Percentiles rank a stretch among this genome's conserved stretches.
Evolutionary conservation across 768 basidiomycete species (phyloP).

Genomic region (Leccinum imitatum): DNA sequence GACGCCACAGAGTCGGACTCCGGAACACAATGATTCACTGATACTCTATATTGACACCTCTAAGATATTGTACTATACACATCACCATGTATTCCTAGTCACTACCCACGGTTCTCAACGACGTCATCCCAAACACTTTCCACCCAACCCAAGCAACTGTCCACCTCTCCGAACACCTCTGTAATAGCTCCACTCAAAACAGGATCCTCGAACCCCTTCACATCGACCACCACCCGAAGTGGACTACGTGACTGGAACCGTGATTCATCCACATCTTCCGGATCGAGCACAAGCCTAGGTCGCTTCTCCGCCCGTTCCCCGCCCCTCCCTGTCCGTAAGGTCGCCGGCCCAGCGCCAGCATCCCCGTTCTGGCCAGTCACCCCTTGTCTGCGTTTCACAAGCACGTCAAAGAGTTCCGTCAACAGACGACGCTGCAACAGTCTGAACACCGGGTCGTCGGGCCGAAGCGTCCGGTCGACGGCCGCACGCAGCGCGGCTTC

Average conservation of each 20-base stretch:
- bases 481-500: slow-evolving; percentile 55
- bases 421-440: slow-evolving; percentile 61
- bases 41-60: too few relatives aligned
- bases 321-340: slow-evolving; percentile 34
- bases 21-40: too few relatives aligned
- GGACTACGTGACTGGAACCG: slow-evolving; percentile 2
- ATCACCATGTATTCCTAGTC: neutral
- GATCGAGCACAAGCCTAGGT: slow-evolving; percentile 29
- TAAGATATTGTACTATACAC: neutral
- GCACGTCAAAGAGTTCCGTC: slow-evolving; percentile 34
- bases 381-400: slow-evolving; percentile 23
- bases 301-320: slow-evolving; percentile 24
- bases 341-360: slow-evolving; percentile 17
- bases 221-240: slow-evolving; percentile 16
- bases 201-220: slow-evolving; percentile 71
- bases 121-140: slow-evolving; percentile 55
- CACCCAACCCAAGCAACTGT: slow-evolving; percentile 50
- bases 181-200: slow-evolving; percentile 45
- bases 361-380: slow-evolving; percentile 1
- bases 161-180: slow-evolving; percentile 43
- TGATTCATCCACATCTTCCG: slow-evolving; percentile 17
- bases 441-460: slow-evolving; percentile 63
- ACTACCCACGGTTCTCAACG: slow-evolving; percentile 15
- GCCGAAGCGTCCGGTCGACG: slow-evolving; percentile 61
- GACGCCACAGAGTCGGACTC: too few relatives aligned